These are phyloP conservation scores for Fraxinus floribunda DNA, from an alignment of 305 asterid species.

Conservation along the genomic window DNA sequence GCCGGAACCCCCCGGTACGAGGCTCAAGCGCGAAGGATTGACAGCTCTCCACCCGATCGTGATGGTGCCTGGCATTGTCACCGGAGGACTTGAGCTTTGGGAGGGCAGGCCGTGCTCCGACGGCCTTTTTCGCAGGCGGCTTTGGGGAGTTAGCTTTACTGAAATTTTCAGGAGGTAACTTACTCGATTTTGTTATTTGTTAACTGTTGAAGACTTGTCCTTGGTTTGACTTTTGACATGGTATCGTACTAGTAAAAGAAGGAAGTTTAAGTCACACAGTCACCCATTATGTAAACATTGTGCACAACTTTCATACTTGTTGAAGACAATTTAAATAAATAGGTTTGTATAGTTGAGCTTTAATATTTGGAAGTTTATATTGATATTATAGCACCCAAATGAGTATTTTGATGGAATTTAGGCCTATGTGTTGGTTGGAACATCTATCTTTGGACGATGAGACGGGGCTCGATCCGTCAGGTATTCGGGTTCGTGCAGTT, in stretches of 20 bases:
- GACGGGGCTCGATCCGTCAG: slow-evolving; percentile 85
- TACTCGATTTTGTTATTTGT: neutral
- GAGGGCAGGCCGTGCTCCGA: slow-evolving; percentile 84
- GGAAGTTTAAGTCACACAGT: neutral
- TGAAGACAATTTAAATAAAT: neutral
- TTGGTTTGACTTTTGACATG: neutral
- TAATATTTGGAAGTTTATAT: neutral
- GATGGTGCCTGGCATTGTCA: slow-evolving; percentile 82
- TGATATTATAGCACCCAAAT: neutral
- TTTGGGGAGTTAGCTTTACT: slow-evolving; percentile 87
- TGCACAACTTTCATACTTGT: neutral
- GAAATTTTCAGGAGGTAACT: slow-evolving; percentile 67
- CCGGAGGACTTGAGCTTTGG: slow-evolving; percentile 97
- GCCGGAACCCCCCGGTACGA: slow-evolving; percentile 60
- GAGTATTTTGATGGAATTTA: slow-evolving; percentile 28
- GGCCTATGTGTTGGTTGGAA: slow-evolving; percentile 95
- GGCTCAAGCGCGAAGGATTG: slow-evolving; percentile 61
- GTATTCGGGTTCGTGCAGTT: slow-evolving; percentile 77
- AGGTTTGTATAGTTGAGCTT: neutral
- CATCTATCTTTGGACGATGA: slow-evolving; percentile 77
- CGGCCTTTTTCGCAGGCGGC: slow-evolving; percentile 72
- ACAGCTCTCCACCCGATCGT: slow-evolving; percentile 71
- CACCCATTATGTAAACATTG: neutral
- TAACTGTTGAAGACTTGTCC: neutral
- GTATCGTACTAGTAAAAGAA: neutral